Base-by-base conservation (phyloP, 768 basidiomycete species). In the Strobilomyces echinocephalus region DNA sequence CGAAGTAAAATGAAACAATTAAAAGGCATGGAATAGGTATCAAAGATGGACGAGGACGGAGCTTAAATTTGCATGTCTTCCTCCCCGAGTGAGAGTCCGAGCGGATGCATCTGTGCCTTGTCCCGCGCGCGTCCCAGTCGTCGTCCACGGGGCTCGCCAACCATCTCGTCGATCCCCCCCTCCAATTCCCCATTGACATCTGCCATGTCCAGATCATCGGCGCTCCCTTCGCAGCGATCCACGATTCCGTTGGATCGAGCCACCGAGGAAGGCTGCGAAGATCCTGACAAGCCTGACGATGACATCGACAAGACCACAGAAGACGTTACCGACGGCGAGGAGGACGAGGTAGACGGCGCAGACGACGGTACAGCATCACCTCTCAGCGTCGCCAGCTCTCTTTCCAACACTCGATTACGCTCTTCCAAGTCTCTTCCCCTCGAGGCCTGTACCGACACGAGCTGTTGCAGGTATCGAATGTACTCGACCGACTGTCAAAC, bases 381-480 rank as follows among this genome's bases (percentile, higher is more conserved):
- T 42, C 49, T 64, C 48, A 55, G 50, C 49, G 38, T 64, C 59
- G 45, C 63, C 47, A 70, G 8, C 40, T 72, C 69, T n/a, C 54
- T 41, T 45, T 72, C 69, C 49, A 72, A 33, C 42, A 57, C 65
- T 42, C 79, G 77, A 35, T 91, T 78, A 69, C 87, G 83, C 47
- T 79, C 78, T 68, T 93, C 91, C 46, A 93, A 75, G 62, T 91
- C 88, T 38, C 87, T 74, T 66, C 90, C 91, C 10, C 90, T 76
- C 40, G 79, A 79, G 5, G 88, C 87, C 62, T 92, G 91, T 0
- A 83, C 85, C 4, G 79, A 81, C 10, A 93, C 90, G 49, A 93
- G 83, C 60, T 92, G 90, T 65, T 93, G 91, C 11, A 93, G 80
- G 68, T 91, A 92, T 52, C 89, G 80, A 52, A 78, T 78, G 48